Conservation (phyloP, 768 basidiomycete genomes). For the Pulveroboletus sp. region DNA sequence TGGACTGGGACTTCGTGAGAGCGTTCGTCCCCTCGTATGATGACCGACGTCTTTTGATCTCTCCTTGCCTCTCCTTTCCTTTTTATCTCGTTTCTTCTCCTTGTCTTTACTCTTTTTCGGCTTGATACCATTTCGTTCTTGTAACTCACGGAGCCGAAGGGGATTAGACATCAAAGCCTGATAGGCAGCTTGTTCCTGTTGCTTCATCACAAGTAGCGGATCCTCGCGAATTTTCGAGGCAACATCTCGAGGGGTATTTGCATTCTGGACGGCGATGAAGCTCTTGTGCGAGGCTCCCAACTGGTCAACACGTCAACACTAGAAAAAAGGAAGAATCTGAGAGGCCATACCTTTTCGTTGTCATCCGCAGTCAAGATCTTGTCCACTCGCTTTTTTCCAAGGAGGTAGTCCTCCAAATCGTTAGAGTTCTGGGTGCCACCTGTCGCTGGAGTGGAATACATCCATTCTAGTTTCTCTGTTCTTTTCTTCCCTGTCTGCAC, state of each 20-base stretch:
- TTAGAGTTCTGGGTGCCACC: slow-evolving; percentile 84
- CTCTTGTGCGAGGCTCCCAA: slow-evolving; percentile 84
- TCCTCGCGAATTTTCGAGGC: slow-evolving; percentile 96
- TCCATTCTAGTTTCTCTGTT: slow-evolving; percentile 96
- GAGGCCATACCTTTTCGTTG: slow-evolving; percentile 66
- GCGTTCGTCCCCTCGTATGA: slow-evolving; percentile 26
- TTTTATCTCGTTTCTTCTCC: slow-evolving; percentile 48
- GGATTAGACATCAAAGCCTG: slow-evolving; percentile 84
- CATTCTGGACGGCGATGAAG: slow-evolving; percentile 93
- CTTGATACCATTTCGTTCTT: slow-evolving; percentile 77
- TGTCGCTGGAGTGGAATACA: slow-evolving; percentile 96
- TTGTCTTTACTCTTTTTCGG: slow-evolving; percentile 71
- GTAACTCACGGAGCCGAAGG: slow-evolving; percentile 74
- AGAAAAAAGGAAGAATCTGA: background rate
- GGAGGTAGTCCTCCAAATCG: slow-evolving; percentile 92
- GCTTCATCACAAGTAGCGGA: slow-evolving; percentile 94
- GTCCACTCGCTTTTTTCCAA: slow-evolving; percentile 97
- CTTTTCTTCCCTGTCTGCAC: slow-evolving; percentile 93
- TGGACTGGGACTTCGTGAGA: slow-evolving; percentile 33
- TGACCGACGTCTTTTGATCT: slow-evolving; percentile 27
- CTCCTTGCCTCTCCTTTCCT: slow-evolving; percentile 38
- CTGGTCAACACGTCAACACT: slow-evolving; percentile 34
- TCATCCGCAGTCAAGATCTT: slow-evolving; percentile 91
- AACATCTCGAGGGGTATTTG: slow-evolving; percentile 83
- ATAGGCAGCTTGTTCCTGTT: slow-evolving; percentile 93